Percentiles rank a stretch among this genome's conserved stretches.
These are phyloP conservation scores for Novymonas esmeraldas DNA, from an alignment of 208 protist species.

Conservation along the genomic window DNA sequence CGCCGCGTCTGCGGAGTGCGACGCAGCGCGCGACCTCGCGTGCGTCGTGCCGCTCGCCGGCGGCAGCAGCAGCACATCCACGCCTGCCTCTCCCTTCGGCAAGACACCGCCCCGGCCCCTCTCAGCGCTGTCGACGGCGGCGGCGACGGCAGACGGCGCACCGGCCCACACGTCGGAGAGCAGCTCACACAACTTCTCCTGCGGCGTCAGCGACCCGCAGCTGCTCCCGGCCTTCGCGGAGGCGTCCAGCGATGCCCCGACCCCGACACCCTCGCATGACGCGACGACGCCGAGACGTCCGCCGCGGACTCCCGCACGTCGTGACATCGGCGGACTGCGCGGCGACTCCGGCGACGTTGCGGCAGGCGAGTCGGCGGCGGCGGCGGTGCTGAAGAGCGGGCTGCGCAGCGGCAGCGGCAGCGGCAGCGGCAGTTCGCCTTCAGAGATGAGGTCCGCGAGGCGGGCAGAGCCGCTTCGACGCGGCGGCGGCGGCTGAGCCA, in stretches of 20 bases:
- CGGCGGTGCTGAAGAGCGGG: slow-evolving; percentile 13
- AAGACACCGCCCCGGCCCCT: not conserved
- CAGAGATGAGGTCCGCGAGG: not conserved
- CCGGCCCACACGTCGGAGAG: not conserved
- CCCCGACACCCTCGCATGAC: not conserved
- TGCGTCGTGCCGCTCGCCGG: not conserved
- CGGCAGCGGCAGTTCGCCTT: slow-evolving; percentile 12
- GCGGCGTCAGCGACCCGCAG: not conserved
- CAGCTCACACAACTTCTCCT: slow-evolving; percentile 14
- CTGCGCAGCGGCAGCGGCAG: slow-evolving; percentile 24
- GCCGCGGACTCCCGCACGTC: not conserved
- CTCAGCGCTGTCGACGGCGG: not conserved
- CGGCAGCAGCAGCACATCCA: not conserved
- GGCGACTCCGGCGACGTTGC: slow-evolving; percentile 1
- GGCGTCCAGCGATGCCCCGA: too few species aligned
- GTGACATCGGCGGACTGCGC: slow-evolving; percentile 1
- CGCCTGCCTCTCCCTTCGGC: not conserved
- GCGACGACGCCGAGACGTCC: slow-evolving; percentile 6
- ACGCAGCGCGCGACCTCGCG: not conserved
- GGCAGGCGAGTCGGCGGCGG: not conserved
- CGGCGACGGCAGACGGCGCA: too few species aligned
- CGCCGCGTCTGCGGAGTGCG: not conserved
- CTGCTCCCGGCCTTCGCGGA: too few species aligned
- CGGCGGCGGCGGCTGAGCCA: not conserved
- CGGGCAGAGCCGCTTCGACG: slow-evolving; percentile 10